Conservation (phyloP, 768 basidiomycete species). For the Suillus occidentalis region DNA sequence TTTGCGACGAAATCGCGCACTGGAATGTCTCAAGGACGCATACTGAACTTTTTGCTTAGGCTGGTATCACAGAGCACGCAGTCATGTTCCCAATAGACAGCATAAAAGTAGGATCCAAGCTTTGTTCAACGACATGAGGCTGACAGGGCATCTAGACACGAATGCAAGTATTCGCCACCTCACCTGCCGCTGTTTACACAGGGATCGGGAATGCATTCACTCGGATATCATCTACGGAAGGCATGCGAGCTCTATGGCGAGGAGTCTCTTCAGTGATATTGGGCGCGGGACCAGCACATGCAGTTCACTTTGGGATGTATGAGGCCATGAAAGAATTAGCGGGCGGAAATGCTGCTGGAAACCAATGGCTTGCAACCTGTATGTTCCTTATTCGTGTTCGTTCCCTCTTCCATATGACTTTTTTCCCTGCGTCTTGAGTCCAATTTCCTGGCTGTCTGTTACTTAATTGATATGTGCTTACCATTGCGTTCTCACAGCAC, state of each 20-base stretch:
- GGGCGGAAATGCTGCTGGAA: slow-evolving; percentile 76
- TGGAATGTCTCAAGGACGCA: background rate
- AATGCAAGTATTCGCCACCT: slow-evolving; percentile 95
- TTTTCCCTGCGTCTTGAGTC: background rate
- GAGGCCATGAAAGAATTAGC: slow-evolving; percentile 92
- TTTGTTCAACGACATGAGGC: slow-evolving; percentile 8
- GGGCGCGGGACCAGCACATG: slow-evolving; percentile 97
- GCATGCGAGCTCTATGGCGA: slow-evolving; percentile 87
- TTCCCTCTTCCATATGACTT: slow-evolving; percentile 10
- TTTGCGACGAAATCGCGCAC: background rate
- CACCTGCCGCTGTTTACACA: slow-evolving; percentile 83
- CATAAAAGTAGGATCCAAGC: slow-evolving; percentile 74
- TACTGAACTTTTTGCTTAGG: slow-evolving; percentile 50
- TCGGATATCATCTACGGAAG: slow-evolving; percentile 93
- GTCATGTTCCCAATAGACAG: slow-evolving; percentile 99
- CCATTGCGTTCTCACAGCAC: slow-evolving; percentile 47
- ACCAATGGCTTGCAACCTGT: slow-evolving; percentile 91
- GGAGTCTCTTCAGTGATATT: slow-evolving; percentile 95
- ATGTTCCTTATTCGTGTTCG: slow-evolving; percentile 32
- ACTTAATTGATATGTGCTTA: slow-evolving; percentile 10
- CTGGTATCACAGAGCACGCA: slow-evolving; percentile 98
- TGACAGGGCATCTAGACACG: slow-evolving; percentile 64
- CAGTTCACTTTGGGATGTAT: slow-evolving; percentile 95
- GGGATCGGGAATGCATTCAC: slow-evolving; percentile 89
- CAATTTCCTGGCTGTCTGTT: background rate